These are phyloP conservation scores for Solanum hybrid DNA, from an alignment of 305 asterid species.

Conservation along the genomic window DNA sequence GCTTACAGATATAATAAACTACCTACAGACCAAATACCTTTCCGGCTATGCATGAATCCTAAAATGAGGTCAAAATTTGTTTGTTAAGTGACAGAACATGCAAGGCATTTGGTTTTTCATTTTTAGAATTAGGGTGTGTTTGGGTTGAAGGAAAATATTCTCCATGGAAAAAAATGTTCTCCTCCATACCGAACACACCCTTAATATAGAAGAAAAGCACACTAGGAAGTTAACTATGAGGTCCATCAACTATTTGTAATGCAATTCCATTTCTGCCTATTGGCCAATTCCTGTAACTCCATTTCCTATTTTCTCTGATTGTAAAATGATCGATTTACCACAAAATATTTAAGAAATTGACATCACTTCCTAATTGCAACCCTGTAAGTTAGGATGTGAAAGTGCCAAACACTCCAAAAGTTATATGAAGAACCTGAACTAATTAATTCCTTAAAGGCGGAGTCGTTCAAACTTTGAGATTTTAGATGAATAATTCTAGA, in stretches of 20 bases:
- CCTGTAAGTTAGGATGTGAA: background rate
- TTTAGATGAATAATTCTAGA: background rate
- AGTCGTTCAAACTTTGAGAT: background rate
- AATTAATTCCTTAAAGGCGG: background rate
- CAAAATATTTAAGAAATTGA: background rate
- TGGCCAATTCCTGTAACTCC: background rate
- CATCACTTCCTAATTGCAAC: background rate
- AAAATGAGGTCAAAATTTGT: background rate
- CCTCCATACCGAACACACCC: background rate
- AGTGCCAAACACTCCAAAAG: background rate
- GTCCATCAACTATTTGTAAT: background rate
- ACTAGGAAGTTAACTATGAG: background rate
- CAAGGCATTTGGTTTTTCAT: background rate
- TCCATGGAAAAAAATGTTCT: background rate
- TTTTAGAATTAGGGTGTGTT: background rate
- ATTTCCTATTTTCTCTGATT: background rate
- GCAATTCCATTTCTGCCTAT: background rate
- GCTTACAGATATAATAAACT: background rate
- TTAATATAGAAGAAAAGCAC: background rate
- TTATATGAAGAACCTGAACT: background rate
- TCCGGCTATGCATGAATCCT: background rate
- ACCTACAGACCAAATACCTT: background rate
- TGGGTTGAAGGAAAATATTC: background rate
- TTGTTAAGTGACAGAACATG: background rate
- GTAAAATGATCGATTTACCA: background rate